Base-by-base conservation (phyloP, 768 basidiomycete species). In the Lepiota subincarnata region DNA sequence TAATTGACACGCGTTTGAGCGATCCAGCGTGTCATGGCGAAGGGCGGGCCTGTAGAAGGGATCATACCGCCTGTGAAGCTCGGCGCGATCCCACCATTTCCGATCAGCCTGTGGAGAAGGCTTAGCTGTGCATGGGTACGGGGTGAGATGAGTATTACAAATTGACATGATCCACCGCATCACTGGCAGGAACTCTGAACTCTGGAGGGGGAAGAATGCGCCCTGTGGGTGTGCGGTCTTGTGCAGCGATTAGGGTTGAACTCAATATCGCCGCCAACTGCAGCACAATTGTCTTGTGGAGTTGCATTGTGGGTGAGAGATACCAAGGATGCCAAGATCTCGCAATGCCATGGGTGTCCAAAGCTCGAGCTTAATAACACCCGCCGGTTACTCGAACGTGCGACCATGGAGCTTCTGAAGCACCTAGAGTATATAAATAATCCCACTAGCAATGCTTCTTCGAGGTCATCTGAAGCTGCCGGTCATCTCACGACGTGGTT, bases 21-120 rank as follows among this genome's bases (percentile, higher is more conserved):
- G 12, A 87, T 83, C 89, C 89, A 91, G 31, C 89, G 79, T 0
- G 87, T 89, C 87, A 89, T 90, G 2, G 79, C 89, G 57, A 91
- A 92, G 0, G 89, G 89, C 2, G 88, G 87, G 4, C 81, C 83
- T 3, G 77, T 77, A 28, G 82, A 83, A 0, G 87, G 86, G 43
- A 89, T 87, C 84, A 87, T 89, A 0, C 87, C 87, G 22, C 87
- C 87, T 0, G 83, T 82, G 2, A 78, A 80, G 58, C 86, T 81
- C 0, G 87, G 85, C 0, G 80, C 79, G 56, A 81, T 78, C 0
- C 87, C 87, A 0, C 82, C 85, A 58, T 86, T 87, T 8, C 87
- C 87, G 38, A 89, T 88, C 43, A 87, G 69, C 18, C 72, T 53
- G 13, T 71, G 18, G 24, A 49, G 37, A 39, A 4, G 22, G 37